phyloP scores from a whole-genome alignment of 2,329 filamentous ascomycete species.

The Coniella vitis region DNA sequence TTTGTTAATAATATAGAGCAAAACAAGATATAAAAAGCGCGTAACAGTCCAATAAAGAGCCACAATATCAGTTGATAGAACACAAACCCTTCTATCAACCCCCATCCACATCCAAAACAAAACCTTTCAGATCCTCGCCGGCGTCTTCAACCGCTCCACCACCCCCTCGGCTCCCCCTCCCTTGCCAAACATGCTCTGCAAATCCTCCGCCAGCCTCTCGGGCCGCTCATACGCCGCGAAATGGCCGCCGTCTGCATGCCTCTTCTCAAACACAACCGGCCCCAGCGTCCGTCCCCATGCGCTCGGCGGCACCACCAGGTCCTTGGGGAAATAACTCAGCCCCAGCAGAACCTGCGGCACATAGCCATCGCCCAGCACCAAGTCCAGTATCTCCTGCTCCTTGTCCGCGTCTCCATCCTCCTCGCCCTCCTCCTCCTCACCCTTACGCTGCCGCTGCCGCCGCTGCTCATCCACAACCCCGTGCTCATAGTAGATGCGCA shows the following conservation, averaged over 20 bases:
- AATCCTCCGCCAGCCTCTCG: conserved; percentile 42
- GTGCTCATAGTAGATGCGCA: conserved; percentile 67
- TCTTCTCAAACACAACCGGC: conserved; percentile 49
- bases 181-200: conserved; percentile 52
- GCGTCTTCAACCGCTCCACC: conserved; percentile 17
- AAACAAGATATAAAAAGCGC: neutral
- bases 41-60: neutral
- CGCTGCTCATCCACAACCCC: too few species aligned
- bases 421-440: too few species aligned
- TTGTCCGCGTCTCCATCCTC: conserved; percentile 34
- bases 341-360: conserved; percentile 17
- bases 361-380: neutral
- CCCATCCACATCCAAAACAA: neutral
- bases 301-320: conserved; percentile 46
- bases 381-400: too few species aligned
- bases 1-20: neutral
- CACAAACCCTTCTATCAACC: too few species aligned
- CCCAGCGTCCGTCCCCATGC: conserved; percentile 54
- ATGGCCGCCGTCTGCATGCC: conserved; percentile 48
- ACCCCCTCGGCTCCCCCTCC: conserved; percentile 37
- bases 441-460: too few species aligned
- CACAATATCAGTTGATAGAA: too few species aligned
- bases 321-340: conserved; percentile 45
- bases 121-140: conserved; percentile 1
- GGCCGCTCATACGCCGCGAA: conserved; percentile 56